Conservation (phyloP, 257 asterid genomes). For the Lantana camara region DNA sequence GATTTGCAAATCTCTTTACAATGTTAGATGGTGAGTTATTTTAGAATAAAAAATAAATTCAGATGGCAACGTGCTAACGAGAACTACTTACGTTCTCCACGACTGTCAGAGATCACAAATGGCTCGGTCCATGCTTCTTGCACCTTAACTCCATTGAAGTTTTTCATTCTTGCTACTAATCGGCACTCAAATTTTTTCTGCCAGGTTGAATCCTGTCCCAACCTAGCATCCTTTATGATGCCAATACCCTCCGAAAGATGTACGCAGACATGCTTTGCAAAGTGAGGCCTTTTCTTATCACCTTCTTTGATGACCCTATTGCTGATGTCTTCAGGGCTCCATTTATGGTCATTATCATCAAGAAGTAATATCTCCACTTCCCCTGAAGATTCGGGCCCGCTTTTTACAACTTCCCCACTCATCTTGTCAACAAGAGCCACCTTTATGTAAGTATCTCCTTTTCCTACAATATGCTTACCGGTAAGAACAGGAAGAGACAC, state of each 20-base stretch:
- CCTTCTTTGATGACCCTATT: slow-evolving; percentile 34
- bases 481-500: slow-evolving; percentile 41
- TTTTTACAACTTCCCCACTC: slow-evolving; percentile 19
- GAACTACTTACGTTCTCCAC: slow-evolving; percentile 39
- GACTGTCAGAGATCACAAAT: slow-evolving; percentile 46
- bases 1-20: too few relatives aligned
- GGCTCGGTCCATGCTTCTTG: slow-evolving; percentile 45
- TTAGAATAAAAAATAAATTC: too few relatives aligned
- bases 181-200: slow-evolving; percentile 40
- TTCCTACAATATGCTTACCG: slow-evolving; percentile 42
- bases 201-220: slow-evolving; percentile 41
- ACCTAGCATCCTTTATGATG: slow-evolving; percentile 31
- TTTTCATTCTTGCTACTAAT: slow-evolving; percentile 46
- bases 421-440: slow-evolving; percentile 44
- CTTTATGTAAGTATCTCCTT: slow-evolving; percentile 23
- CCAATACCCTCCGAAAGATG: slow-evolving; percentile 42
- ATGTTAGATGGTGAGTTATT: too few relatives aligned
- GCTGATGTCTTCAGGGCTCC: slow-evolving; percentile 38
- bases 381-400: slow-evolving; percentile 44
- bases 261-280: slow-evolving; percentile 30
- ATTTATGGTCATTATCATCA: slow-evolving; percentile 20
- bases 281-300: slow-evolving; percentile 46
- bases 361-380: slow-evolving; percentile 49
- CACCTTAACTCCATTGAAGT: slow-evolving; percentile 29
- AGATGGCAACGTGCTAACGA: too few relatives aligned